Evolutionary conservation across 2,329 filamentous ascomycete genomes (phyloP).

Genomic region (Didymella lethalis): DNA sequence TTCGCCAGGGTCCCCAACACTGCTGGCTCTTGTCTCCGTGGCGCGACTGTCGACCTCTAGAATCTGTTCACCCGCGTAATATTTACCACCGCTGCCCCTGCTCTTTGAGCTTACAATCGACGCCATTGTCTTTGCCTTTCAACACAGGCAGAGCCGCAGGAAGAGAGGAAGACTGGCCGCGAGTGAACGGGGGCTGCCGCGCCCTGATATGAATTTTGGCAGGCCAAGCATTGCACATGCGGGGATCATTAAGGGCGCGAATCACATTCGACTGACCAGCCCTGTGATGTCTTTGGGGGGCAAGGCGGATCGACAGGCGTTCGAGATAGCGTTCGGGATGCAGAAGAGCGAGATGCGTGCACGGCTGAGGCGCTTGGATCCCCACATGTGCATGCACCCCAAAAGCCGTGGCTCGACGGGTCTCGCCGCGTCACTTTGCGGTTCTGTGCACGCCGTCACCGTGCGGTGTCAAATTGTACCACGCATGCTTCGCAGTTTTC

Average conservation of each 20-base stretch:
- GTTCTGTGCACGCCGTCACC: slow-evolving; percentile 3
- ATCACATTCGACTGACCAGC: slow-evolving; percentile 6
- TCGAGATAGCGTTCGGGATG: slow-evolving; percentile 4
- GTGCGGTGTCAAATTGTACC: background rate
- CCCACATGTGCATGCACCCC: background rate
- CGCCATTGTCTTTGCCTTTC: slow-evolving; percentile 13
- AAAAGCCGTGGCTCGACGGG: background rate
- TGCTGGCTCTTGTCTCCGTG: slow-evolving; percentile 2
- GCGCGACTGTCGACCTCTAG: slow-evolving; percentile 22
- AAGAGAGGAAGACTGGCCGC: background rate
- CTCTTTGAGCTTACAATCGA: slow-evolving; percentile 14
- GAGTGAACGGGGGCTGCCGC: slow-evolving; percentile 10
- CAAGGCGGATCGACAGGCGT: slow-evolving; percentile 21
- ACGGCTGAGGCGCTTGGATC: slow-evolving; percentile 15
- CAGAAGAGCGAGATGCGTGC: slow-evolving; percentile 5
- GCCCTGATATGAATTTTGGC: slow-evolving; percentile 16
- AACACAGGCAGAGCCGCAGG: background rate
- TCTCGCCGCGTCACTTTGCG: background rate
- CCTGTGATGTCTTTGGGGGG: slow-evolving; percentile 3
- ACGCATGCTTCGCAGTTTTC: background rate
- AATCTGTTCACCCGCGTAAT: slow-evolving; percentile 20
- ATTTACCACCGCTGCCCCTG: slow-evolving; percentile 11
- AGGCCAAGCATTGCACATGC: slow-evolving; percentile 17
- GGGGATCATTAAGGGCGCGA: slow-evolving; percentile 18
- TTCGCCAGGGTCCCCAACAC: background rate